Conservation (phyloP, 257 asterid genomes). For the Petrea volubilis region DNA sequence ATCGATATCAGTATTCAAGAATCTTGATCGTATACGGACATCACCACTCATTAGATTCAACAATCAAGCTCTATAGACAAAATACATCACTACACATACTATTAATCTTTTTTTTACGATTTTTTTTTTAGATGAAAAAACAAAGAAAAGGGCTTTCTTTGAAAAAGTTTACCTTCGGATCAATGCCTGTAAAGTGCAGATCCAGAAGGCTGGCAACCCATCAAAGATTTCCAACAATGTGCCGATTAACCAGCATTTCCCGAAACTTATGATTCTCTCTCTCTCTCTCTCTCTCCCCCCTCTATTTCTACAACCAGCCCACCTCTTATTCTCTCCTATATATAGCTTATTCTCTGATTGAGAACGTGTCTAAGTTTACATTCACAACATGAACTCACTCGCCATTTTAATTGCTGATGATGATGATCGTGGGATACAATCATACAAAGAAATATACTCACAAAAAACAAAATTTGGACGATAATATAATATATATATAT, state of each 20-base stretch:
- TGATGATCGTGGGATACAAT: not conserved
- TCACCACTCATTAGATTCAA: not conserved
- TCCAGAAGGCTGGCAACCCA: conserved; percentile 56
- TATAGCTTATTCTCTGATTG: conserved; percentile 30
- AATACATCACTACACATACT: not conserved
- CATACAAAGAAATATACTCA: not conserved
- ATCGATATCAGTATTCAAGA: not conserved
- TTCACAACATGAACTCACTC: not conserved
- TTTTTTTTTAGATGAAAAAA: no score
- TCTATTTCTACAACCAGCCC: conserved; percentile 35
- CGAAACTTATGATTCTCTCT: conserved; percentile 40
- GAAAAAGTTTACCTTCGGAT: conserved; percentile 53
- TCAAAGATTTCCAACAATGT: conserved; percentile 56
- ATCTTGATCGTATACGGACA: not conserved
- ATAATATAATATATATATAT: not conserved
- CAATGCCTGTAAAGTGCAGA: conserved; percentile 56
- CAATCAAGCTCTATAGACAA: not conserved
- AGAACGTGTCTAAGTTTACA: conserved; percentile 24
- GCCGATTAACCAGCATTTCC: conserved; percentile 59
- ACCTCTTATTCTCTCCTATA: conserved; percentile 29
- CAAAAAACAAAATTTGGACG: not conserved
- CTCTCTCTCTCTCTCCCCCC: conserved; percentile 17
- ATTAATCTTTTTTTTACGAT: not conserved
- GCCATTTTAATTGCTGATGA: not conserved
- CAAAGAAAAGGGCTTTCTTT: conserved; percentile 10